Conservation (phyloP, 257 asterid species). For the Salvia miltiorrhiza region DNA sequence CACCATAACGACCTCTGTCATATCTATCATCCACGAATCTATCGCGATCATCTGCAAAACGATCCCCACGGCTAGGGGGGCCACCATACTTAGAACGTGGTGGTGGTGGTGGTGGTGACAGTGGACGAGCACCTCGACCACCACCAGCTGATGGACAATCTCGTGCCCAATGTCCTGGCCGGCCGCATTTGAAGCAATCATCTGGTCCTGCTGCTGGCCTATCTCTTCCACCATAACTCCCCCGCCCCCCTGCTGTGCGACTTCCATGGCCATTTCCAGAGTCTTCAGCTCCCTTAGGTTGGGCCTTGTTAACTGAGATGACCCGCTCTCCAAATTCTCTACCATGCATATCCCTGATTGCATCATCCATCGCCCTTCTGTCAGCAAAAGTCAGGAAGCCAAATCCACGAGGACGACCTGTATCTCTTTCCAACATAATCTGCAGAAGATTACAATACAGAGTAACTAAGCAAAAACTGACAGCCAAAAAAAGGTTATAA, state of each 20-base stretch:
- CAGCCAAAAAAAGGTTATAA: not conserved
- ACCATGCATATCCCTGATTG: slow-evolving; percentile 93
- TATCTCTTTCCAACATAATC: slow-evolving; percentile 93
- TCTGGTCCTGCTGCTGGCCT: slow-evolving; percentile 76
- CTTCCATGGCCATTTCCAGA: slow-evolving; percentile 64
- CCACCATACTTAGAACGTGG: slow-evolving; percentile 80
- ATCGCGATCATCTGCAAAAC: slow-evolving; percentile 81
- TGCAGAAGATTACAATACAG: slow-evolving; percentile 25
- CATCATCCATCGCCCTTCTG: slow-evolving; percentile 89
- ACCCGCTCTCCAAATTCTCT: slow-evolving; percentile 83
- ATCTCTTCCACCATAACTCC: slow-evolving; percentile 60
- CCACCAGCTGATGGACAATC: slow-evolving; percentile 77
- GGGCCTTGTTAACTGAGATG: slow-evolving; percentile 94
- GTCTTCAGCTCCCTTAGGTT: slow-evolving; percentile 82
- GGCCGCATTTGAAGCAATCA: slow-evolving; percentile 96
- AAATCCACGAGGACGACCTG: slow-evolving; percentile 99
- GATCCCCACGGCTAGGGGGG: slow-evolving; percentile 68
- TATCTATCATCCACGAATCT: slow-evolving; percentile 69
- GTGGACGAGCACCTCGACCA: slow-evolving; percentile 65
- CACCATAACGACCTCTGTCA: slow-evolving; percentile 78
- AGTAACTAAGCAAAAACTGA: not conserved
- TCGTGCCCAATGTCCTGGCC: slow-evolving; percentile 98
- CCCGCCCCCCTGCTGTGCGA: slow-evolving; percentile 65
- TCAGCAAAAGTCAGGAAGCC: slow-evolving; percentile 95
- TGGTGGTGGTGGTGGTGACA: slow-evolving; percentile 82